Percentiles rank a stretch among this genome's conserved stretches.
phyloP scores from a whole-genome alignment of 2,329 filamentous ascomycete species.

The Teratosphaeriaceae sp. region DNA sequence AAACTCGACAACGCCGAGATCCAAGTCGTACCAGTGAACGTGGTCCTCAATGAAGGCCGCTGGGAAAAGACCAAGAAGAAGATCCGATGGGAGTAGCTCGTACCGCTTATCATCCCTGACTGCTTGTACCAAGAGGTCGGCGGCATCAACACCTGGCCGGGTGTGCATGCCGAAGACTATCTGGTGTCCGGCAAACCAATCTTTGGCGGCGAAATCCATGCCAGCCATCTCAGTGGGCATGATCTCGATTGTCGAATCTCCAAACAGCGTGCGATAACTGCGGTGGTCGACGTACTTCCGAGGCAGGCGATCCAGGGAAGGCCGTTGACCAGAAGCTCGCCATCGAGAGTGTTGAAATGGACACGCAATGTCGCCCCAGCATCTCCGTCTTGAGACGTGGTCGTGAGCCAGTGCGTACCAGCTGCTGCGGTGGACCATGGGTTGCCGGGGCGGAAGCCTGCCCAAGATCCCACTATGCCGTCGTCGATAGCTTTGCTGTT shows the following conservation, averaged over 20 bases:
- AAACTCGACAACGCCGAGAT: conserved; percentile 44
- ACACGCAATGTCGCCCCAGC: conserved; percentile 30
- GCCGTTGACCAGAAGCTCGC: conserved; percentile 45
- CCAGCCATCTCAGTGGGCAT: conserved; percentile 45
- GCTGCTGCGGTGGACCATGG: background rate
- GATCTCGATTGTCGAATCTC: conserved; percentile 45
- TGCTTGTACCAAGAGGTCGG: conserved; percentile 40
- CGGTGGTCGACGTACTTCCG: conserved; percentile 40
- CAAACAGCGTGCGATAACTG: conserved; percentile 48
- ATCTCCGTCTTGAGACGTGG: conserved; percentile 21
- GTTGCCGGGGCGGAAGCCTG: conserved; percentile 22
- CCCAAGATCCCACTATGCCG: conserved; percentile 35
- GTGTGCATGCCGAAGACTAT: conserved; percentile 51
- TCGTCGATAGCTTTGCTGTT: conserved; percentile 11
- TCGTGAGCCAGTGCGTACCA: conserved; percentile 20
- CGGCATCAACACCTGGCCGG: conserved; percentile 3
- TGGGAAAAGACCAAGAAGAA: conserved; percentile 45
- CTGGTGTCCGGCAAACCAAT: conserved; percentile 32
- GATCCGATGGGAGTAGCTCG: conserved; percentile 19
- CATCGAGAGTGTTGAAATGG: conserved; percentile 42
- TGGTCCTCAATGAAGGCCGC: conserved; percentile 44
- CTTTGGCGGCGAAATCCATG: conserved; percentile 47
- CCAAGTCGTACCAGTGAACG: conserved; percentile 55
- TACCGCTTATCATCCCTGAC: conserved; percentile 6
- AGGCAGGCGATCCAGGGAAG: conserved; percentile 49